Evolutionary conservation across 192 early-diverging fungal species (phyloP), one percentile per base, ranked within the genome.

Genomic region (Blastocladiella britannica): DNA sequence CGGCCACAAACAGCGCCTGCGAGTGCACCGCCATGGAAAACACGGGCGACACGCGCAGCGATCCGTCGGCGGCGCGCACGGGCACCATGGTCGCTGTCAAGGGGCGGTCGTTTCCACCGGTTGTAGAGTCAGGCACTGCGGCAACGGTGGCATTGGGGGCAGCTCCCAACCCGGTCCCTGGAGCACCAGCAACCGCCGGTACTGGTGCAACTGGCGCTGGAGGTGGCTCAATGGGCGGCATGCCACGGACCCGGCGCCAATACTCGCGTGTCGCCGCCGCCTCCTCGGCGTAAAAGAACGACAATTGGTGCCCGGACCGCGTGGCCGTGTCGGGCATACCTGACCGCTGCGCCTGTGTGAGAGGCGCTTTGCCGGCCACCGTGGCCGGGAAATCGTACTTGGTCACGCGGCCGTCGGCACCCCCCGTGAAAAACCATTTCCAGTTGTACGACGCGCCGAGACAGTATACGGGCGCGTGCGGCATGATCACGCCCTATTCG

Each of bases 21-120:
- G 93, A 91, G 9, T 99, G 92, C 31, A 95, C 85, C 53, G 81
- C 89, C 57, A 97, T 53, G 60, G 88, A 89, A 67, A 83, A 94
- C 4, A 92, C 91, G 2, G 93, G 87, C 26, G 91, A 94, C 62
- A 91, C 68, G 37, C n/a, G n/a, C n/a, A n/a, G n/a, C n/a, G n/a
- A n/a, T n/a, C n/a, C n/a, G n/a, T n/a, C n/a, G n/a, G n/a, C n/a
- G n/a, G n/a, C n/a, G n/a, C n/a, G n/a, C n/a, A n/a, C n/a, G n/a
- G n/a, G n/a, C n/a, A n/a, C n/a, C n/a, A n/a, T n/a, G n/a, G n/a
- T n/a, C n/a, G n/a, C n/a, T n/a, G n/a, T n/a, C n/a, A n/a, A n/a
- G n/a, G n/a, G n/a, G n/a, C n/a, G n/a, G n/a, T n/a, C n/a, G n/a
- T n/a, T n/a, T n/a, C n/a, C n/a, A n/a, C n/a, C n/a, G n/a, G n/a